phyloP scores from a whole-genome alignment of 2,329 filamentous ascomycete species.

The Aspergillus awamori region DNA sequence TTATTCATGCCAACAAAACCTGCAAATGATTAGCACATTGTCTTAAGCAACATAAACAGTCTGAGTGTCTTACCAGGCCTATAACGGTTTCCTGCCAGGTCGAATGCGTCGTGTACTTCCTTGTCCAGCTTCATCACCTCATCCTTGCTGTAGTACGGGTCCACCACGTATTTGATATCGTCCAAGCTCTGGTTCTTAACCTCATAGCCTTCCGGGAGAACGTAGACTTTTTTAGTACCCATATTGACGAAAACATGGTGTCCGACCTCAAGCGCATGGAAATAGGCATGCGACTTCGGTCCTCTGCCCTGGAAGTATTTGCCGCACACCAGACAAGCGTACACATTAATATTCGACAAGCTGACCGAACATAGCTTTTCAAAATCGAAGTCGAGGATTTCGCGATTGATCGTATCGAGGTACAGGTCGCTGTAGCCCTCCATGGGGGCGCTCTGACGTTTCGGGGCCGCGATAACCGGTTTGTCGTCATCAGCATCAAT shows the following conservation, averaged over 20 bases:
- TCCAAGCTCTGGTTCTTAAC: conserved; percentile 92
- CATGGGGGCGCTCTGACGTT: conserved; percentile 74
- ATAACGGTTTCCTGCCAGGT: conserved; percentile 81
- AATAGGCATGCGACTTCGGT: conserved; percentile 93
- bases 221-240: conserved; percentile 57
- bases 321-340: conserved; percentile 96
- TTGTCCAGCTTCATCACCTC: conserved; percentile 82
- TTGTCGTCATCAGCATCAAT: conserved; percentile 44
- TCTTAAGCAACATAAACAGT: neutral
- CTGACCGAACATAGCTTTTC: conserved; percentile 97
- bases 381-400: conserved; percentile 95
- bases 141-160: conserved; percentile 78
- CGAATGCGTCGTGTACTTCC: conserved; percentile 64
- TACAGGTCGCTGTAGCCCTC: conserved; percentile 95
- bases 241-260: conserved; percentile 99
- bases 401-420: conserved; percentile 93
- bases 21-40: conserved; percentile 20
- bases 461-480: conserved; percentile 41
- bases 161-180: conserved; percentile 97
- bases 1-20: conserved; percentile 99
- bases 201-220: conserved; percentile 91
- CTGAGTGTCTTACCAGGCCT: conserved; percentile 61
- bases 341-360: conserved; percentile 97
- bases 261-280: conserved; percentile 90
- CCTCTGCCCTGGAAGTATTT: conserved; percentile 96